Percentiles rank a stretch among this genome's conserved stretches.
Conservation (phyloP, 192 early-diverging fungal species). For the Phycomyces blakesleeanus region DNA sequence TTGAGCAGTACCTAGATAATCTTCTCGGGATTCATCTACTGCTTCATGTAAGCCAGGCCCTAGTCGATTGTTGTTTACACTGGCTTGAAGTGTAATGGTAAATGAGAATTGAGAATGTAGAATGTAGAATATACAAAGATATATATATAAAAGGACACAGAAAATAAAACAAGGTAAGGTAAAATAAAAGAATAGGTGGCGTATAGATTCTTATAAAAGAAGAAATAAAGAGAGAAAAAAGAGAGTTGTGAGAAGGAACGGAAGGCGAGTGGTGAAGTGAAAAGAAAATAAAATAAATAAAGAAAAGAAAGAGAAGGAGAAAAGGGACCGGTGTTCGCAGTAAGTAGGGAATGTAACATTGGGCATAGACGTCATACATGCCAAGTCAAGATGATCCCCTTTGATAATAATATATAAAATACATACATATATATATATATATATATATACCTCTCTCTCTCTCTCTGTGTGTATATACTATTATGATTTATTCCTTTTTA, state of each 20-base stretch:
- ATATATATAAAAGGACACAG: no score
- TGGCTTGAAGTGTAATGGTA: not conserved
- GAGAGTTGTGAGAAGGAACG: not conserved
- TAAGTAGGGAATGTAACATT: conserved; percentile 1
- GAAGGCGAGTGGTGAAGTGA: not conserved
- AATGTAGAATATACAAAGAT: no score
- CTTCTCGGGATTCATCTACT: conserved; percentile 24
- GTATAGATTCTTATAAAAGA: not conserved
- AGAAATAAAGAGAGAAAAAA: not conserved
- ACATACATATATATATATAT: no score
- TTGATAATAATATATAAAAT: no score
- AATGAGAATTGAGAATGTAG: no score
- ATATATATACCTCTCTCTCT: no score
- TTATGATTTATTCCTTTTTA: no score
- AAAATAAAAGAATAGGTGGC: not conserved
- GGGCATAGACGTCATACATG: not conserved
- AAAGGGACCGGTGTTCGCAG: not conserved
- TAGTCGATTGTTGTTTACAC: not conserved
- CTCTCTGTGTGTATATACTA: no score
- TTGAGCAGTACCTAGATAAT: conserved; percentile 7
- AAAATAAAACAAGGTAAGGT: no score
- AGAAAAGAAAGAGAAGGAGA: not conserved
- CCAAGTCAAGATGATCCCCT: not conserved
- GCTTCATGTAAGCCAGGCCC: conserved; percentile 2
- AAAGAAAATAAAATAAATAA: not conserved